Conservation (phyloP, 768 basidiomycete species). For the Boletus sp. region DNA sequence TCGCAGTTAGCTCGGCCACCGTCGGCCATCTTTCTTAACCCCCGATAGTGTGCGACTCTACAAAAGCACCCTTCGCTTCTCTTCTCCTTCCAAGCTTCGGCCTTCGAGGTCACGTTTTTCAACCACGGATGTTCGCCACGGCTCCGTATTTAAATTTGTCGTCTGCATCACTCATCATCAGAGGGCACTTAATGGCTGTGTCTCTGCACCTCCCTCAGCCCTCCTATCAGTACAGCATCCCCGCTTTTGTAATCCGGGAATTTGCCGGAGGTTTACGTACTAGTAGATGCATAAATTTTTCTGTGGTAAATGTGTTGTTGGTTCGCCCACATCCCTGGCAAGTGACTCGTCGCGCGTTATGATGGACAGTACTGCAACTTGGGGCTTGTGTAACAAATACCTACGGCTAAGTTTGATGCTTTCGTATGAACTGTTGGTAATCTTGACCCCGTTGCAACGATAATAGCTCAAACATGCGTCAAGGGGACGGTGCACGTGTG, state of each 20-base stretch:
- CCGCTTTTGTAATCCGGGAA: neutral
- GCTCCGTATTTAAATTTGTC: neutral
- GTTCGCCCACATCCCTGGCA: no score
- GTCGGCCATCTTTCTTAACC: conserved; percentile 9
- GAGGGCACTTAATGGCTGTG: neutral
- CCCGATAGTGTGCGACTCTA: neutral
- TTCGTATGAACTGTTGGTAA: neutral
- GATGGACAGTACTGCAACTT: no score
- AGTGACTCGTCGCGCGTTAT: no score
- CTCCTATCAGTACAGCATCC: neutral
- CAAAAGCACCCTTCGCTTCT: neutral
- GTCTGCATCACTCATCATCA: neutral
- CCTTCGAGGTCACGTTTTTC: neutral
- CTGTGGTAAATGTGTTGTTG: neutral
- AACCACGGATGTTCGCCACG: neutral
- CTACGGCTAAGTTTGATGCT: no score
- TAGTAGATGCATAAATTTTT: conserved; percentile 3
- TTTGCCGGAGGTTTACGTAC: conserved; percentile 13
- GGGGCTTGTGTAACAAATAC: no score
- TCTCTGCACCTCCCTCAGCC: neutral
- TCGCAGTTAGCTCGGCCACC: conserved; percentile 2
- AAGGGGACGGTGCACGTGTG: neutral
- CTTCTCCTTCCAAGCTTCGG: neutral
- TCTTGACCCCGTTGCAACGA: neutral
- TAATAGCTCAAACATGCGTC: neutral